Conservation (phyloP, 805 yeast species). For the Candida odintsovae region DNA sequence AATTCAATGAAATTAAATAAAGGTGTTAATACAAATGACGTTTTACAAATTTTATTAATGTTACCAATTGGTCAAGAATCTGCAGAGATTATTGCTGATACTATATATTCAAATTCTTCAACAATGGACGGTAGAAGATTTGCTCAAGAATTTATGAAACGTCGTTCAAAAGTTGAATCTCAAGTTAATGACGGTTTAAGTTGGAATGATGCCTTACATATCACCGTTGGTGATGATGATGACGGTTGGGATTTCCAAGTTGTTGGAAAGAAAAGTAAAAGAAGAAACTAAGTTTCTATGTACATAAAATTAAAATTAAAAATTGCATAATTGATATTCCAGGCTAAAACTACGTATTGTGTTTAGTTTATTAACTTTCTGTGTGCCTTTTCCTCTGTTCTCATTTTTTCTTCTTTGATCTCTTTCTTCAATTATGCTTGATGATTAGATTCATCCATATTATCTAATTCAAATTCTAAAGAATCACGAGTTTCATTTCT, state of each 20-base stretch:
- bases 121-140: constrained; percentile 94
- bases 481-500: constrained; percentile 6
- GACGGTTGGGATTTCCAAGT: constrained; percentile 64
- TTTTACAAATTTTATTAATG: constrained; percentile 72
- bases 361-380: too few species aligned
- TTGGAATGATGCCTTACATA: constrained; percentile 69
- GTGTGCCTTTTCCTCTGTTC: too few species aligned
- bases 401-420: background rate
- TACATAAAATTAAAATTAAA: background rate
- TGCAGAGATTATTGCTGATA: constrained; percentile 82
- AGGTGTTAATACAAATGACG: constrained; percentile 72
- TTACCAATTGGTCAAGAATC: constrained; percentile 73
- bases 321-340: too few species aligned
- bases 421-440: background rate
- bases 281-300: constrained; percentile 25
- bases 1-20: constrained; percentile 61
- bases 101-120: constrained; percentile 80
- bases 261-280: constrained; percentile 55
- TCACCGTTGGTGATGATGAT: constrained; percentile 26
- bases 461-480: constrained; percentile 20
- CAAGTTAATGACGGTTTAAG: constrained; percentile 42
- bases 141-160: constrained; percentile 82
- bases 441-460: constrained; percentile 6
- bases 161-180: constrained; percentile 67
- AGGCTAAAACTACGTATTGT: too few species aligned